Evolutionary conservation across 169 alveolate genomes (phyloP).

Genomic region (Cryptosporidium ubiquitum): DNA sequence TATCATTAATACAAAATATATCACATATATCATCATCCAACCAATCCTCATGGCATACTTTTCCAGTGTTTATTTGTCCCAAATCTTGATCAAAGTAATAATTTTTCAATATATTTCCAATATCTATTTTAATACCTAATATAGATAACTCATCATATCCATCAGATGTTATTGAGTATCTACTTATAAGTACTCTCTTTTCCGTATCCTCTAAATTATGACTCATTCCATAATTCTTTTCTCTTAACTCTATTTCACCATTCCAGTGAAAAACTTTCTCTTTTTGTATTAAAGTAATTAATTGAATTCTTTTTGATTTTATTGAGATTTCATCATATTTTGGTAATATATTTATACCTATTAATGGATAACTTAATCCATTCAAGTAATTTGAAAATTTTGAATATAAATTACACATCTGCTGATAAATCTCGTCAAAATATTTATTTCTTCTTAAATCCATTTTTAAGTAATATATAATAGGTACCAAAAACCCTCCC

Average conservation of each 20-base stretch:
- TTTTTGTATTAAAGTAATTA: constrained; percentile 1
- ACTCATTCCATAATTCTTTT: not conserved
- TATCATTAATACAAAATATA: constrained; percentile 29
- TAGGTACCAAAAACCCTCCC: constrained; percentile 50
- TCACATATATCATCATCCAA: constrained; percentile 57
- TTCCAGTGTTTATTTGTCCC: not conserved
- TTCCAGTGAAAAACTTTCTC: constrained; percentile 24
- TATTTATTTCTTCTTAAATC: constrained; percentile 20
- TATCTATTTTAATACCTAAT: constrained; percentile 8
- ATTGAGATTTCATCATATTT: constrained; percentile 47
- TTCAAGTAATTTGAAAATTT: constrained; percentile 16
- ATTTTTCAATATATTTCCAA: not conserved
- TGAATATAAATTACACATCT: not conserved
- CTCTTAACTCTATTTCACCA: not conserved
- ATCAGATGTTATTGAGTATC: constrained; percentile 19
- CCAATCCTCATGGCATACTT: constrained; percentile 23
- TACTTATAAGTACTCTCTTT: constrained; percentile 11
- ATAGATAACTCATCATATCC: constrained; percentile 53
- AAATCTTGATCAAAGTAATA: constrained; percentile 9
- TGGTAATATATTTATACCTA: constrained; percentile 60
- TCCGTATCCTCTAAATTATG: not conserved
- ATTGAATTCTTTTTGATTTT: constrained; percentile 29
- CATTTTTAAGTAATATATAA: constrained; percentile 22
- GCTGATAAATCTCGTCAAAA: constrained; percentile 13
- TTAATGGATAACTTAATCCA: constrained; percentile 19